Evolutionary conservation across 257 asterid genomes (phyloP), one percentile per base, ranked within the genome.

Genomic region (Lavandula angustifolia): DNA sequence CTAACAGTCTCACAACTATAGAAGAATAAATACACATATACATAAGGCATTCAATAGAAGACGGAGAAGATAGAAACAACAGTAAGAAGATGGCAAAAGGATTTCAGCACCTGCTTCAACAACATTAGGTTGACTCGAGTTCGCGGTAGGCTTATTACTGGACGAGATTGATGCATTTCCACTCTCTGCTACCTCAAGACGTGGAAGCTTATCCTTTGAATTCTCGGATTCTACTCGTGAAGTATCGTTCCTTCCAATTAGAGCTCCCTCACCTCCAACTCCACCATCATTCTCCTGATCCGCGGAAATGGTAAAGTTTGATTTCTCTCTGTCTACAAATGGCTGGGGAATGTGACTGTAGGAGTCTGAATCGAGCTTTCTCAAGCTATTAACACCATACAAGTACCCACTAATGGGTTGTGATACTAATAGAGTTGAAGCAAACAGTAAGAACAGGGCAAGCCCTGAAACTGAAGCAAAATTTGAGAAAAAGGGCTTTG

Each of bases 361-460:
- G 35, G 76, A 4, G 6, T 64, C 73, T 7, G 64, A 66, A 50
- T 22, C 72, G 33, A 73, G 43, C 60, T 60, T 67, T 47, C 62
- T 69, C 27, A 76, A 44, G 66, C 51, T 75, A 51, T 67, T 77
- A 41, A 76, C 72, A 40, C 75, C 78, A 29, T 81, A 81, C 67
- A 87, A 74, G 55, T 85, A 81, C 44, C 82, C 83, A 54, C 78
- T 89, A 55, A 82, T 54, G 32, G 91, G 96, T 27, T 79, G 86
- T 0, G 91, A 77, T 33, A 88, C 81, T 76, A 91, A 74, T 57
- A 81, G 32, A 13, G 98, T 78, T 9, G 96, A 91, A 67, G 90
- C 89, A 63, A 91, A 79, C 65, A 86, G 56, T 61, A 91, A 73
- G 70, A 88, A 84, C 57, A 83, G 18, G 42, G 95, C 90, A 60